These are phyloP conservation scores for Tolypocladium nubicola DNA, from an alignment of 2,329 filamentous ascomycete species.

Conservation along the genomic window DNA sequence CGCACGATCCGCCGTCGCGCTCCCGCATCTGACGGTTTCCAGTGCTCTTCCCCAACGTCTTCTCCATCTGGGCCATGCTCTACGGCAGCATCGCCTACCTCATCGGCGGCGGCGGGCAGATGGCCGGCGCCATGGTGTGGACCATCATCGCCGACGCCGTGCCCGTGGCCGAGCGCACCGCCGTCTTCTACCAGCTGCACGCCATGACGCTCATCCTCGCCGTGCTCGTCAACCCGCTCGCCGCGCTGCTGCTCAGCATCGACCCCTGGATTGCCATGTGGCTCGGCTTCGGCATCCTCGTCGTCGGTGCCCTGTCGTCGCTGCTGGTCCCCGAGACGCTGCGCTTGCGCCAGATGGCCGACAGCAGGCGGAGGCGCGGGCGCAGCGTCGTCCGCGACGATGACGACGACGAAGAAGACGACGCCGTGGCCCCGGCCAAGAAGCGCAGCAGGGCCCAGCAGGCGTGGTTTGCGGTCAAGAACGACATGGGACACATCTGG, in stretches of 20 bases:
- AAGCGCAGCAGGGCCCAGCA: slow-evolving; percentile 7
- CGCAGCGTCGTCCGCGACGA: background rate
- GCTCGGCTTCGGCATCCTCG: slow-evolving; percentile 19
- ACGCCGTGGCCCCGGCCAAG: background rate
- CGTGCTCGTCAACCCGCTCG: slow-evolving; percentile 27
- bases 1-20: too few relatives aligned
- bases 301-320: slow-evolving; percentile 16
- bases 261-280: slow-evolving; percentile 30
- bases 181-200: slow-evolving; percentile 28
- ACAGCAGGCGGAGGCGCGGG: slow-evolving; percentile 10
- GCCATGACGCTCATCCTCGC: slow-evolving; percentile 26
- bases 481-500: slow-evolving; percentile 24
- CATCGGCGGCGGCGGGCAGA: slow-evolving; percentile 29
- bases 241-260: slow-evolving; percentile 26
- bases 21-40: background rate
- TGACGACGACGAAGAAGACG: background rate
- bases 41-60: slow-evolving; percentile 25
- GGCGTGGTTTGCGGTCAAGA: slow-evolving; percentile 14
- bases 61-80: slow-evolving; percentile 29
- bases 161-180: slow-evolving; percentile 24
- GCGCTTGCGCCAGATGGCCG: slow-evolving; percentile 17
- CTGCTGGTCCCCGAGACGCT: slow-evolving; percentile 33
- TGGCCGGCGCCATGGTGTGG: slow-evolving; percentile 32
- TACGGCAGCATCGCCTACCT: slow-evolving; percentile 22
- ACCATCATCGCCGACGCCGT: slow-evolving; percentile 34